These are phyloP conservation scores for Rhododendron molle DNA, from an alignment of 148 eudicot species.

Conservation along the genomic window DNA sequence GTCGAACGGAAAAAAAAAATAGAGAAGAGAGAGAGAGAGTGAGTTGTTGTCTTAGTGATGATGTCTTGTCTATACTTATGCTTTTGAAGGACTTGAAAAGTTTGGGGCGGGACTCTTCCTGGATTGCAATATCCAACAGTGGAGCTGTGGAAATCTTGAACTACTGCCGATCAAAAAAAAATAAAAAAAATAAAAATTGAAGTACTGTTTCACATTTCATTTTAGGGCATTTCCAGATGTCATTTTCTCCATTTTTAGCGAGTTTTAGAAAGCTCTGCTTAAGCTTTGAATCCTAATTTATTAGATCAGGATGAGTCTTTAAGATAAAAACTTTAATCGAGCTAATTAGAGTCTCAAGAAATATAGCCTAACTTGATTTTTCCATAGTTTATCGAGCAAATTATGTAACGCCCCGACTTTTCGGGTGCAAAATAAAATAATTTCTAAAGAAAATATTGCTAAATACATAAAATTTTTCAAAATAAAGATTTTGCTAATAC, in stretches of 20 bases:
- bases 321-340: neutral
- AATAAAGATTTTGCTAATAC: too few relatives aligned
- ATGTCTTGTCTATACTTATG: neutral
- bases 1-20: too few relatives aligned
- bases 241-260: neutral
- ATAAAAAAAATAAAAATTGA: neutral
- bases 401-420: too few relatives aligned
- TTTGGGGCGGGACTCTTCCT: neutral
- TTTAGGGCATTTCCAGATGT: neutral
- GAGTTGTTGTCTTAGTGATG: neutral
- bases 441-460: too few relatives aligned
- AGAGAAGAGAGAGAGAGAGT: neutral
- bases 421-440: too few relatives aligned
- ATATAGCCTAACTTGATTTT: neutral
- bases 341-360: neutral
- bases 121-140: neutral
- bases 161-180: too few relatives aligned
- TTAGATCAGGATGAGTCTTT: neutral
- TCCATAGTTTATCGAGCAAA: neutral
- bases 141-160: neutral
- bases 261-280: neutral
- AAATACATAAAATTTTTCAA: too few relatives aligned
- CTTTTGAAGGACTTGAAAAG: neutral
- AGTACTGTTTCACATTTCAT: neutral
- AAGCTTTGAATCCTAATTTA: neutral